Evolutionary conservation across 2,329 filamentous ascomycete species (phyloP), one percentile per base, ranked within the genome.

Genomic region (Penicillium rolfsii): DNA sequence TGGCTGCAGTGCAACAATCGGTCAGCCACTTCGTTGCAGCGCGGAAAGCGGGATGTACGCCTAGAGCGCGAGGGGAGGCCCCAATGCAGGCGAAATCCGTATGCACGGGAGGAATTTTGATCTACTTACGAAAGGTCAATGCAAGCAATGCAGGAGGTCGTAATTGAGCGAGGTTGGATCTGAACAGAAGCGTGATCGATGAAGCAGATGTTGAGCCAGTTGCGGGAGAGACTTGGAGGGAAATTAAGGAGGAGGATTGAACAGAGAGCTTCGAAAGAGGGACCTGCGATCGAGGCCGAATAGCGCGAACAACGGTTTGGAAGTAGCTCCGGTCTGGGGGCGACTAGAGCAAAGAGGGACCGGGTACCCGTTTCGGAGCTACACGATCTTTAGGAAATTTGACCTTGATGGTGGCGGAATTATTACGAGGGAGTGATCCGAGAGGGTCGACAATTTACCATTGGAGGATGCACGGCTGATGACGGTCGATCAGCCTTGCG

Each of bases 401-500:
- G 33, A 35, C 11, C 9, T 35, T 57, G 63, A 67, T 63, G 53
- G 62, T 11, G 50, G 14, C 30, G 35, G 35, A 40, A 40, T 38
- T 52, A 45, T 40, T 38, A 65, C 48, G 59, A 61, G 61, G 55
- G 41, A 64, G 64, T 33, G 66, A 70, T 67, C 64, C 43, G 68
- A 64, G 53, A 59, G 45, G 59, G 38, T 22, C 40, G 12, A 9
- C 9, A 19, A 43, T 19, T 22, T 43, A 52, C 41, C 40, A 63
- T 60, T 52, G 54, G 19, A 57, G 55, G 60, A 33, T 36, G 49
- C 33, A 36, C 49, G 12, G 50, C 38, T 53, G 50, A 53, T 53
- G 40, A 53, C 50, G 50, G 43, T 52, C n/a, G 65, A 69, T 69
- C 63, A 65, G 66, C 68, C 67, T 68, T 66, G 67, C 66, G 66